Conservation (phyloP, 768 basidiomycete species). For the Lyophyllum atratum region DNA sequence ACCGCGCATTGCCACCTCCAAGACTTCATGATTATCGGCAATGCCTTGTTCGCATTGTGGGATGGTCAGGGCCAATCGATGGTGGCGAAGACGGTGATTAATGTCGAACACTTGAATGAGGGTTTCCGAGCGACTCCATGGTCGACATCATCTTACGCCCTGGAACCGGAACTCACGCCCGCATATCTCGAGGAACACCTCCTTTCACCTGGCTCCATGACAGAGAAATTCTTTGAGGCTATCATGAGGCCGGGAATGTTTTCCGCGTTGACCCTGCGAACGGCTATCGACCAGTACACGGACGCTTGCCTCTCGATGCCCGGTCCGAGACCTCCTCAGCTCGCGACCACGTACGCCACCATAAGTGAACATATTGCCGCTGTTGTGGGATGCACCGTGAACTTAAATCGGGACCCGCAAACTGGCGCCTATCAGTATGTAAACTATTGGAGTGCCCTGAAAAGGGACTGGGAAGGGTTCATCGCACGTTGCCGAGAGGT, state of each 20-base stretch:
- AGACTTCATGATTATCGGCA: slow-evolving; percentile 66
- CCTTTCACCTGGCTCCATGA: slow-evolving; percentile 66
- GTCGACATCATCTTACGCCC: slow-evolving; percentile 60
- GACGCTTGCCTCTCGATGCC: slow-evolving; percentile 69
- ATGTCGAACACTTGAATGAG: slow-evolving; percentile 36
- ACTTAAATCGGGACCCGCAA: slow-evolving; percentile 67
- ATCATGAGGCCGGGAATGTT: slow-evolving; percentile 89
- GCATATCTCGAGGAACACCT: slow-evolving; percentile 88
- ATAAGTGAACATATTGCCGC: slow-evolving; percentile 76
- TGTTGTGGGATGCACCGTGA: slow-evolving; percentile 86
- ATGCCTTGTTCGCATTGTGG: slow-evolving; percentile 72
- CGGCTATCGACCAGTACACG: slow-evolving; percentile 82
- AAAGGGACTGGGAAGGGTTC: slow-evolving; percentile 95
- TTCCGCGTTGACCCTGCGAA: slow-evolving; percentile 77
- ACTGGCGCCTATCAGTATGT: slow-evolving; percentile 80
- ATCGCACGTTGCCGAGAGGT: slow-evolving; percentile 87
- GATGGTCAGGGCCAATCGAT: slow-evolving; percentile 77
- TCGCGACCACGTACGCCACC: slow-evolving; percentile 63
- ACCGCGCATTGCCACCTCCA: slow-evolving; percentile 75
- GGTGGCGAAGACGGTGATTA: slow-evolving; percentile 58
- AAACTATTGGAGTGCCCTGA: slow-evolving; percentile 82
- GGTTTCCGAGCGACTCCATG: slow-evolving; percentile 42
- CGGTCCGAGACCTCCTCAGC: slow-evolving; percentile 54
- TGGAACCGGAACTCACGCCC: slow-evolving; percentile 77
- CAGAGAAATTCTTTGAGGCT: slow-evolving; percentile 78